phyloP scores from a whole-genome alignment of 192 early-diverging fungal genomes.

The Backusella macrospora region DNA sequence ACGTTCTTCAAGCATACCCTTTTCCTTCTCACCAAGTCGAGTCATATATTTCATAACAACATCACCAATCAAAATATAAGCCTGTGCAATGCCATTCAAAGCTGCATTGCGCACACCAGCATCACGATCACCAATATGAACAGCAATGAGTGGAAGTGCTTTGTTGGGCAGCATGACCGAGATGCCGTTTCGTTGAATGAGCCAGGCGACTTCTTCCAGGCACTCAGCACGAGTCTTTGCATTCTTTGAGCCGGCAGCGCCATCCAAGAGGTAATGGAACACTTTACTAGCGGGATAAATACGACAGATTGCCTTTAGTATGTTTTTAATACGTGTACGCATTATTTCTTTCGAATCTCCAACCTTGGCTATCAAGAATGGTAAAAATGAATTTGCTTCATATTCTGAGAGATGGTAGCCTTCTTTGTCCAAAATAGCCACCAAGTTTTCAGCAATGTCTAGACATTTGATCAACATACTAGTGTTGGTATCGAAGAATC shows the following conservation, averaged over 20 bases:
- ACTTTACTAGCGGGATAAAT: slow-evolving; percentile 82
- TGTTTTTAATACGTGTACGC: slow-evolving; percentile 66
- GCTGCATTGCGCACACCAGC: slow-evolving; percentile 81
- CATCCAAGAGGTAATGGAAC: slow-evolving; percentile 69
- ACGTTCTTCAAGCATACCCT: slow-evolving; percentile 77
- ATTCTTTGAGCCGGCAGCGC: slow-evolving; percentile 76
- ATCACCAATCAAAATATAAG: slow-evolving; percentile 76
- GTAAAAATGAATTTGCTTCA: slow-evolving; percentile 79
- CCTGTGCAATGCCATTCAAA: slow-evolving; percentile 70
- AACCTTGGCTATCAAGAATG: slow-evolving; percentile 64
- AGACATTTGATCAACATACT: slow-evolving; percentile 84
- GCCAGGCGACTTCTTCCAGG: slow-evolving; percentile 73
- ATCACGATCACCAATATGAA: slow-evolving; percentile 80
- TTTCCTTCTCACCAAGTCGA: slow-evolving; percentile 78
- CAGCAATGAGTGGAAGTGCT: slow-evolving; percentile 69
- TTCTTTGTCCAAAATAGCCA: slow-evolving; percentile 63
- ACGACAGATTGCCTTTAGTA: slow-evolving; percentile 71
- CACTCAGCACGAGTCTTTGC: slow-evolving; percentile 80
- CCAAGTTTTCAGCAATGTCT: slow-evolving; percentile 78
- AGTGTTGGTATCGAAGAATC: slow-evolving; percentile 93
- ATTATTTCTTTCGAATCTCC: slow-evolving; percentile 89
- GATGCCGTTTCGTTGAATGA: slow-evolving; percentile 75
- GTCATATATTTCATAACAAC: slow-evolving; percentile 73
- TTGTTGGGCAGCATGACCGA: slow-evolving; percentile 68
- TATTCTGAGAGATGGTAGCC: slow-evolving; percentile 74